Base-by-base conservation (phyloP, 768 basidiomycete genomes). In the Termitomyces sp. region DNA sequence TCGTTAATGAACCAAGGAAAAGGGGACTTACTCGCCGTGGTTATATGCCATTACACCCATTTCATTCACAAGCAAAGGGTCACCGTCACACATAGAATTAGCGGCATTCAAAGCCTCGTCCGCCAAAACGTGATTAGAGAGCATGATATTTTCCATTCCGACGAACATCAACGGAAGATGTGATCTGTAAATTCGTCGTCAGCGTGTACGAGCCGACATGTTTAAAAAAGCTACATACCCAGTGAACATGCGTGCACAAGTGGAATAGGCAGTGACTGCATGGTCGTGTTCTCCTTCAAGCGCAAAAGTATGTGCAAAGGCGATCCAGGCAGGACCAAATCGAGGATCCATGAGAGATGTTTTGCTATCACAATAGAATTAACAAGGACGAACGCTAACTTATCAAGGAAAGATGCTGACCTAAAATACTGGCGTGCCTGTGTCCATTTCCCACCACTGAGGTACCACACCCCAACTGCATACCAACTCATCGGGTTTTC, bases 201-300 rank as follows among this genome's bases (percentile, higher is more conserved):
- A 65, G 22, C 20, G 5, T 22, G 13, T 32, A 43, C 47, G 22
- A 52, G 28, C 16, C 18, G 41, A n/a, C 1, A n/a, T 16, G n/a
- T 26, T 46, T 22, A 20, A 26, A 20, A 26, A 45, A 60, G 81
- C 48, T 65, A 64, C 81, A 52, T 67, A 94, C 92, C 96, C 97
- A 58, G 89, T 90, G 68, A 98, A 98, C 78, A 98, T 87, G 36
- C 96, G 78, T 5, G 94, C 92, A 57, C 93, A 94, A 0, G 97
- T 98, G 24, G 96, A 98, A 71, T 99, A 99, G 1, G 97, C 96
- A 0, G 94, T 98, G 46, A 98, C 92, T 3, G 97, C 96, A 66
- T 98, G 95, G 64, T 98, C 96, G 74, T 98, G 97, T 70, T 99
- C 97, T 16, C 95, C 95, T 70, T 99, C 97, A 63, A 92, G 77